Evolutionary conservation across 2,329 filamentous ascomycete species (phyloP), one percentile per base, ranked within the genome.

Genomic region (Trichoderma polysporum): DNA sequence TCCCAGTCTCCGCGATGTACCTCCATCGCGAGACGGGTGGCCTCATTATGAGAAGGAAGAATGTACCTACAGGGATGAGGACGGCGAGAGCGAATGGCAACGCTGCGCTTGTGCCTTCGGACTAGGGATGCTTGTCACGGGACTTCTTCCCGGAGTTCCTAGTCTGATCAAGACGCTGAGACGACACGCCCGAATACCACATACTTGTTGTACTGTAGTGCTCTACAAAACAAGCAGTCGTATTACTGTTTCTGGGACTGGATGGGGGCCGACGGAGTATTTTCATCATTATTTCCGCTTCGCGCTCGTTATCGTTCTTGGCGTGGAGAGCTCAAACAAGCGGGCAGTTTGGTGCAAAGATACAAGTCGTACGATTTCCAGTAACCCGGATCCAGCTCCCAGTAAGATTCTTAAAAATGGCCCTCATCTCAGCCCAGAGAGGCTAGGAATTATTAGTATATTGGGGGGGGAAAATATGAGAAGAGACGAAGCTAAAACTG

Each of bases 321-420:
- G 29, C 41, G 41, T 60, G 13, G 41, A 37, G 33, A 10, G 31
- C 25, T 37, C 19, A 25, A 22, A 56, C 25, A 60, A 60, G 29
- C 22, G 41, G 52, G 17, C 33, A 22, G 12, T 15, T 56, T 41
- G 13, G 45, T 22, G 31, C n/a, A 19, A 39, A 41, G 27, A 31
- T 10, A 19, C 7, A 60, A 59, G 27, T 41, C 56, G 27, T 37
- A 29, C 19, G 45, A 64, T 50, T 64, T 53, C 60, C 60, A 64
- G 50, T 25, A 56, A 64, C 60, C 60, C 60, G 60, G 60, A 64
- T 56, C 37, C 37, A 56, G 19, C 50, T 56, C 50, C 49, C 25
- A 39, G 50, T 47, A 50, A 64, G 60, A 64, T 64, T 35, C 50
- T 64, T 56, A 64, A 56, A 35, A 41, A 19, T 15, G 37, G 19